Evolutionary conservation across 2,329 filamentous ascomycete genomes (phyloP), one percentile per base, ranked within the genome.

Genomic region (Hypoxylon sp.): DNA sequence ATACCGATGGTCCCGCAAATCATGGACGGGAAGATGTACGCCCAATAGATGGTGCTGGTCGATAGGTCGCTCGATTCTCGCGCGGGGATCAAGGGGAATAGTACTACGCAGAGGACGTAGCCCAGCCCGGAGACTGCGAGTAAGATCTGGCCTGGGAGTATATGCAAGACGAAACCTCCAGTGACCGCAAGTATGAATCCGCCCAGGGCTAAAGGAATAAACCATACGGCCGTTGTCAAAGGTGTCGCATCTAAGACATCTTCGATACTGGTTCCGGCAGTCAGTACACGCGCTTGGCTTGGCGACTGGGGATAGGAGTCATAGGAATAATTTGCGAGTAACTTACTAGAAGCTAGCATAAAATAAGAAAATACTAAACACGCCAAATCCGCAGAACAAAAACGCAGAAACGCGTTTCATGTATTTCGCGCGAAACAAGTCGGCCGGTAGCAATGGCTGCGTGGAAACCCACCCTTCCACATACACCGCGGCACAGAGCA

Each of bases 21-120:
- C 88, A 90, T 90, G 56, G 86, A 79, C 0, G 91, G 89, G 71
- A 94, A 92, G 20, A 92, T 82, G 71, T 85, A 93, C 0, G 88
- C 85, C 91, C 91, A 94, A 80, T 91, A 90, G 46, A 81, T 79
- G 10, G 80, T 81, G 3, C 77, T 80, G 8, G 62, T 71, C 6
- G 74, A 74, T 2, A 70, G 67, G 3, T 53, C 39, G 4, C 51
- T 55, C 6, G 62, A 43, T 11, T 82, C 82, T 60, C 87, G 81
- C 1, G 78, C 73, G 0, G 89, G 89, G 17, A 89, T 82, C 10
- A 91, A 71, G 6, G 89, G 89, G 65, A 91, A 90, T 1, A 92
- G 80, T 0, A 92, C 75, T 0, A 82, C 82, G 1, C 84, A 81
- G 4, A 86, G 74, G 3, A 91, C 72, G 69, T 85, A 89, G 1